These are phyloP conservation scores for Kondoa malvinella DNA, from an alignment of 768 basidiomycete species.

Conservation along the genomic window DNA sequence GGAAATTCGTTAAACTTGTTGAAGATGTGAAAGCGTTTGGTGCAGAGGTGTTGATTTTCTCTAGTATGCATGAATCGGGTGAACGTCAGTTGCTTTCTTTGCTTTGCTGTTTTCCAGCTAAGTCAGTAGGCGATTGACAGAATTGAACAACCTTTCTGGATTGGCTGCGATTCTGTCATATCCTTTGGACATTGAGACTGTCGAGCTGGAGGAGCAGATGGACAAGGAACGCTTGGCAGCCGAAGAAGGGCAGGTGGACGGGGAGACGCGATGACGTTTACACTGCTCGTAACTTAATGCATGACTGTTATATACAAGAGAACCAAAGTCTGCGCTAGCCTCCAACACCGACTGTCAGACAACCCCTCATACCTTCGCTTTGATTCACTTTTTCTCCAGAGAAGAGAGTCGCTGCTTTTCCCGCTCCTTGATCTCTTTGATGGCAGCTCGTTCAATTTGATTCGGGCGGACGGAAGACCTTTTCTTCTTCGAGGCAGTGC, in stretches of 20 bases:
- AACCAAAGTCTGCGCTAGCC: no score
- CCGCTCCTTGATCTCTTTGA: no score
- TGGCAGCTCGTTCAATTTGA: no score
- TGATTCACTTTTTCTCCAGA: no score
- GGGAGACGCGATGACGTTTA: no score
- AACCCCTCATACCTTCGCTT: no score
- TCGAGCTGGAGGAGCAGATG: constrained; percentile 77
- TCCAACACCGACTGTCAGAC: no score
- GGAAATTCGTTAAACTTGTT: constrained; percentile 68
- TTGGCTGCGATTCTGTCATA: constrained; percentile 91
- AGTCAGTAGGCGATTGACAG: constrained; percentile 34
- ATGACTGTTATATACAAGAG: no score
- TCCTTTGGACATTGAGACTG: constrained; percentile 85
- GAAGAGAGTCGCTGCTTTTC: no score
- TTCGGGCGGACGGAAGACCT: no score
- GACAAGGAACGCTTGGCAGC: constrained; percentile 32
- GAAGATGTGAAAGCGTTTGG: constrained; percentile 76
- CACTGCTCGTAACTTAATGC: no score
- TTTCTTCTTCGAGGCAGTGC: no score
- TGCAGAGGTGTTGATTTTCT: constrained; percentile 89
- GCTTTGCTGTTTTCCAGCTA: not conserved
- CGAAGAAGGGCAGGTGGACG: not conserved
- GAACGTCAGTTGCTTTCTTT: constrained; percentile 52
- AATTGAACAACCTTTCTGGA: constrained; percentile 88
- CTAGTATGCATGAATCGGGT: constrained; percentile 98